Conservation (phyloP, 2,329 filamentous ascomycete species). For the Cladophialophora carrionii region DNA sequence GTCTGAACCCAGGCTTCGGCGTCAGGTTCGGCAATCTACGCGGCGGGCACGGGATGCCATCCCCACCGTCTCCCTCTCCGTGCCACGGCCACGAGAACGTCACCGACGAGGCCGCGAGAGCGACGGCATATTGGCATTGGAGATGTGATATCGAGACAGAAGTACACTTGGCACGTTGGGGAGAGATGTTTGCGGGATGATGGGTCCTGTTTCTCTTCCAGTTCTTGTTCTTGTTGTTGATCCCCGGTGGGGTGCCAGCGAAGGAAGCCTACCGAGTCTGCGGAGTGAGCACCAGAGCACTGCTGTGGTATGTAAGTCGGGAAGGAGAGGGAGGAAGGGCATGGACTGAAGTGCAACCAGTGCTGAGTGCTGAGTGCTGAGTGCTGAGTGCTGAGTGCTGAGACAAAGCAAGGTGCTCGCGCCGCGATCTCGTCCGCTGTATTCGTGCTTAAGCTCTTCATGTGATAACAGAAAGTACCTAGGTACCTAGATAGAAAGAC, state of each 20-base stretch:
- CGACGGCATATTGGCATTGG: background rate
- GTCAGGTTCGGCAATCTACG: background rate
- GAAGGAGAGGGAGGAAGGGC: too few relatives aligned
- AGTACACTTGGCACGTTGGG: background rate
- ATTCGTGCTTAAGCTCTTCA: background rate
- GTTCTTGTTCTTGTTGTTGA: background rate
- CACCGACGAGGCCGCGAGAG: background rate
- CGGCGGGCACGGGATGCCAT: background rate
- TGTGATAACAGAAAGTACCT: background rate
- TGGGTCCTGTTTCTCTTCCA: background rate
- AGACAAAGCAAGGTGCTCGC: background rate
- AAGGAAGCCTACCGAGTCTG: background rate
- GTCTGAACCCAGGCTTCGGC: background rate
- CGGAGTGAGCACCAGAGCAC: background rate
- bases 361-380: background rate
- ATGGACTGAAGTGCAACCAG: too few relatives aligned
- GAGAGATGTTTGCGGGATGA: background rate
- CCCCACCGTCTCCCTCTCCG: background rate
- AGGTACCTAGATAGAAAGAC: background rate
- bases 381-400: background rate
- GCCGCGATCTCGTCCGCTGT: too few relatives aligned
- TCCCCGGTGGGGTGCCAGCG: background rate
- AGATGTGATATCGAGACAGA: background rate
- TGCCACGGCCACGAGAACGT: background rate
- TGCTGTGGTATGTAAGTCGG: background rate